Percentiles rank a stretch among this genome's conserved stretches.
Evolutionary conservation across 805 yeast genomes (phyloP).

Genomic region (Candida argentea): DNA sequence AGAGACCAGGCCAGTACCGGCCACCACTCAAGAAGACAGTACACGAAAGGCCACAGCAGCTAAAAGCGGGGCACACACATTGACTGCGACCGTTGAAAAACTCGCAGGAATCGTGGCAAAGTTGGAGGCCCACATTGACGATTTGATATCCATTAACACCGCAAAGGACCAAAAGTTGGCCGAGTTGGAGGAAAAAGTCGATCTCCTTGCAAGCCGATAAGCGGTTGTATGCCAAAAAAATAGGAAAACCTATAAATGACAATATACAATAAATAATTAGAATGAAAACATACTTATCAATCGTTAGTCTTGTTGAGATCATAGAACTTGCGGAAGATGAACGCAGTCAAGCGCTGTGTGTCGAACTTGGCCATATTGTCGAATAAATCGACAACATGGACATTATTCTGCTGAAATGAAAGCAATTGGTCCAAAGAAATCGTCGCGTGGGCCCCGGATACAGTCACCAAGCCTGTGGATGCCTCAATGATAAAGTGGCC

Average conservation of each 20-base stretch:
- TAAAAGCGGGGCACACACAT: conserved; percentile 41
- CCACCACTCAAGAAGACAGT: conserved; percentile 5
- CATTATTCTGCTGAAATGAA: conserved; percentile 63
- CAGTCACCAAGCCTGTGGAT: conserved; percentile 59
- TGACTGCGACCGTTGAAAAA: conserved; percentile 64
- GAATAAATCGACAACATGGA: conserved; percentile 43
- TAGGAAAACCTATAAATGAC: conserved; percentile 1
- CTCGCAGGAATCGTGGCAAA: conserved; percentile 46
- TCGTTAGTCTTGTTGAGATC: conserved; percentile 27
- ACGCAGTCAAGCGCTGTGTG: conserved; percentile 55
- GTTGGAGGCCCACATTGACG: conserved; percentile 46
- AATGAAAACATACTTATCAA: not conserved
- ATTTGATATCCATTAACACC: conserved; percentile 41
- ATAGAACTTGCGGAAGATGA: conserved; percentile 70
- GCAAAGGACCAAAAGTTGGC: conserved; percentile 57
- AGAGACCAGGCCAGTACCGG: conserved; percentile 1
- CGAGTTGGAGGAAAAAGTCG: conserved; percentile 52
- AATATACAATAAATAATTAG: not conserved
- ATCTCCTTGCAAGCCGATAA: conserved; percentile 30
- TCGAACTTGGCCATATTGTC: conserved; percentile 61
- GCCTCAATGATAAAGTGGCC: conserved; percentile 71
- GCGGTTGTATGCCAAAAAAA: conserved; percentile 1
- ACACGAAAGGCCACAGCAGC: conserved; percentile 6
- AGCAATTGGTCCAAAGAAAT: conserved; percentile 65
- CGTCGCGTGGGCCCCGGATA: conserved; percentile 45